Conservation (phyloP, 768 basidiomycete species). For the Auriscalpium orientale region DNA sequence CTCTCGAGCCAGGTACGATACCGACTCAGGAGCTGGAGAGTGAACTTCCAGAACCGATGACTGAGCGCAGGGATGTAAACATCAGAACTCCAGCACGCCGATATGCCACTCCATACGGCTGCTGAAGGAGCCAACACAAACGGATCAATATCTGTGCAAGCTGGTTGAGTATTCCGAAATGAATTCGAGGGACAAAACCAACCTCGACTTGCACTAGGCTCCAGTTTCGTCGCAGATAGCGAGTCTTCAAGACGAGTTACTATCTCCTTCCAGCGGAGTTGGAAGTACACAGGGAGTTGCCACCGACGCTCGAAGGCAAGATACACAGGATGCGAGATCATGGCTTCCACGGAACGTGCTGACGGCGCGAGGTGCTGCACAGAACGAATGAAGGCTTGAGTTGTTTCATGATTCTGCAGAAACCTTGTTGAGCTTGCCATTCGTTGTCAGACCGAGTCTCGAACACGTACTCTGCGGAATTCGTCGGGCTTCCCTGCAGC, state of each 20-base stretch:
- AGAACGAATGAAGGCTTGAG: conserved; percentile 73
- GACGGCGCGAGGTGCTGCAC: conserved; percentile 83
- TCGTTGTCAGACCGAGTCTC: not conserved
- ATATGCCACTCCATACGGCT: conserved; percentile 65
- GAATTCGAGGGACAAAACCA: not conserved
- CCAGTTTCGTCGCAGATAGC: conserved; percentile 38
- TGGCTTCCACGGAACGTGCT: conserved; percentile 52
- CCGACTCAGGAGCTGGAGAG: conserved; percentile 61
- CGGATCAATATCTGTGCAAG: conserved; percentile 18
- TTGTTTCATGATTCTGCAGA: conserved; percentile 73
- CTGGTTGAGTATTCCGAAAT: too few species aligned
- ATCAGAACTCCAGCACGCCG: conserved; percentile 80
- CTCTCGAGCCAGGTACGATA: conserved; percentile 35
- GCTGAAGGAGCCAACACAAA: conserved; percentile 60
- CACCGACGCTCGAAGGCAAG: conserved; percentile 73
- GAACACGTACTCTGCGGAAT: conserved; percentile 65
- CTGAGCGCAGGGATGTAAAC: conserved; percentile 78
- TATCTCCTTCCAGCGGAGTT: conserved; percentile 95
- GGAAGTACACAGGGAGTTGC: conserved; percentile 97
- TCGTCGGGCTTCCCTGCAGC: conserved; percentile 89
- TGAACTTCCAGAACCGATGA: conserved; percentile 85
- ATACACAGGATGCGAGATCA: conserved; percentile 70
- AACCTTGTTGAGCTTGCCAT: not conserved
- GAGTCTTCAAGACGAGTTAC: conserved; percentile 67
- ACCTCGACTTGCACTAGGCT: conserved; percentile 38